Base-by-base conservation (phyloP, 1,284 basidiomycete genomes). In the Xerocomus nothofagi region DNA sequence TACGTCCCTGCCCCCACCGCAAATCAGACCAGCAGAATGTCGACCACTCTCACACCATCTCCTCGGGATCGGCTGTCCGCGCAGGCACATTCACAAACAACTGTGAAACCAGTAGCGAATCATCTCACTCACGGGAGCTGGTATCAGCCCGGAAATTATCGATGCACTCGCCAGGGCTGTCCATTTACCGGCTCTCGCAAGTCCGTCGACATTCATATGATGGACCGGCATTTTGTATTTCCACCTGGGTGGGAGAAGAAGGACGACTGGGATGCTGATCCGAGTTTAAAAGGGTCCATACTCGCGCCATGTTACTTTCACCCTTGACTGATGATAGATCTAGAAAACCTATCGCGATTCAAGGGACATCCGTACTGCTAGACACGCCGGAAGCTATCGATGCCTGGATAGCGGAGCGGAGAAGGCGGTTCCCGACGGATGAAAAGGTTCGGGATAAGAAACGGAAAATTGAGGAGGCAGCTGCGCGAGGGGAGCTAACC, bases 221-320 rank as follows among this genome's bases (percentile, higher is more conserved):
- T 93, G 82, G 93, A 96, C 65, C 76, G 92, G 18, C 93, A 95
- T 69, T 73, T 95, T 42, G 85, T 94, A 43, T 93, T 84, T 58
- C 88, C 88, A 15, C 77, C 79, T 37, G 86, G 82, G 18, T 89
- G 88, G 81, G 78, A 88, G 44, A 79, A 83, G 50, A 76, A 78
- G 56, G 78, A 73, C 53, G 84, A 84, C 40, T 88, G 87, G 82
- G 88, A 91, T 62, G 80, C 86, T 5, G 86, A 88, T 67, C 86
- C 84, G 17, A 84, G 80, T 69, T 71, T 88, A 49, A 87, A 80
- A 70, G 84, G 86, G 88, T 86, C 57, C 51, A 69, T 49, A 6
- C 9, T 9, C 24, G 27, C 47, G 11, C 14, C 12, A 15, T 36
- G n/a, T 26, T 26, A 3, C 18, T 4, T 33, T 36, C 18, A 23